Conservation (phyloP, 139 green algal genomes). For the Chlamydomonas sp. region DNA sequence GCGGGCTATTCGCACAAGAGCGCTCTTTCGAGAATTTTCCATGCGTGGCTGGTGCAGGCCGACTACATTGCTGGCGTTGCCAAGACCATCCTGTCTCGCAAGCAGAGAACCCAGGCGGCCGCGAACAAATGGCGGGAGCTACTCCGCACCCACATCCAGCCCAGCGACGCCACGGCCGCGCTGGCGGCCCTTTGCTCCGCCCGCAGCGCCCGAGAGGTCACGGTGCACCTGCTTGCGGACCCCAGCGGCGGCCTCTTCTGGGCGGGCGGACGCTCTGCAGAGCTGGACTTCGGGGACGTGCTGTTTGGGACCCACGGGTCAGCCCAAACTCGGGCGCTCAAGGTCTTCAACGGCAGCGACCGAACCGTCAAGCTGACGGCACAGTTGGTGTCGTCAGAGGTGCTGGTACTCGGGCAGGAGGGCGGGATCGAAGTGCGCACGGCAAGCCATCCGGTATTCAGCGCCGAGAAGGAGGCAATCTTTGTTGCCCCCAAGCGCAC, state of each 20-base stretch:
- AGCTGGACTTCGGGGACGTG: conserved; percentile 27
- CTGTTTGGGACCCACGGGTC: not conserved
- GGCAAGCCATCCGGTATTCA: not conserved
- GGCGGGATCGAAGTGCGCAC: not conserved
- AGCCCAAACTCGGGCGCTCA: not conserved
- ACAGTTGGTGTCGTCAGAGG: too few species aligned
- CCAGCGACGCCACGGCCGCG: not conserved
- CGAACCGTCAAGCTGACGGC: conserved; percentile 19
- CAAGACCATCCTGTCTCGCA: not conserved
- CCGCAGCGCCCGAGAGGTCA: not conserved
- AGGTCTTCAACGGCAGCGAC: conserved; percentile 21
- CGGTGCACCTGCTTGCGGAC: conserved; percentile 8
- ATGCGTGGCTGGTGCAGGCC: not conserved
- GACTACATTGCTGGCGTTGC: conserved; percentile 1
- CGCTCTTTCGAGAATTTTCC: not conserved
- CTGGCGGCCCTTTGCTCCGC: not conserved
- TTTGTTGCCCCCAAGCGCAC: not conserved
- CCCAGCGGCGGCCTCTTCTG: not conserved
- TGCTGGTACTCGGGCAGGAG: not conserved
- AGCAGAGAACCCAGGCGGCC: not conserved
- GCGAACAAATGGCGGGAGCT: conserved; percentile 1
- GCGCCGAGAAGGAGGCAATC: not conserved
- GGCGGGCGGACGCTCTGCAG: not conserved
- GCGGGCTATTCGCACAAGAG: too few species aligned
- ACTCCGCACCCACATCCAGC: not conserved